Percentiles rank a stretch among this genome's conserved stretches.
phyloP scores from a whole-genome alignment of 2,329 filamentous ascomycete genomes.

The Colletotrichum sidae region DNA sequence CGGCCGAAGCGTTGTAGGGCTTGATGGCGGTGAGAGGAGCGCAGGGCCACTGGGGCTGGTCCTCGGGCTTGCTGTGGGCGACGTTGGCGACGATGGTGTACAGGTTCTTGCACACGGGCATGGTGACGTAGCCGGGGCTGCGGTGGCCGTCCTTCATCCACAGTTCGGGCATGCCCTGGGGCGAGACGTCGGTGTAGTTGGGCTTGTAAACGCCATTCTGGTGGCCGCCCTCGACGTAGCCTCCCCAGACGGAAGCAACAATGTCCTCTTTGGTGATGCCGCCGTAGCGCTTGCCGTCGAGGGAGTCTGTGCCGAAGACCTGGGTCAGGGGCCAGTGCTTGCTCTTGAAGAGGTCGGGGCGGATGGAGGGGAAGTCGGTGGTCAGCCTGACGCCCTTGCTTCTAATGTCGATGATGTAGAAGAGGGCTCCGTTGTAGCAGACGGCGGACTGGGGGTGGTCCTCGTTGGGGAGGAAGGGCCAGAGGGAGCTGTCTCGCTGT shows the following conservation, averaged over 20 bases:
- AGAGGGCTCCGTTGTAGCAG: constrained; percentile 11
- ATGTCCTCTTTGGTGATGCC: neutral
- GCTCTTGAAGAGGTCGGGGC: constrained; percentile 4
- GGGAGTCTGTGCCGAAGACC: neutral
- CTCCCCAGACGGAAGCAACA: neutral
- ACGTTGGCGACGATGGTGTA: constrained; percentile 59
- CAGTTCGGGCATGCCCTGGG: constrained; percentile 50
- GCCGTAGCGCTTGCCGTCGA: constrained; percentile 1
- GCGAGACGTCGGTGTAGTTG: constrained; percentile 43
- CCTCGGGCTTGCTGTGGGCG: constrained; percentile 27
- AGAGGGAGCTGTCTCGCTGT: constrained; percentile 6
- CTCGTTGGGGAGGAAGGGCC: constrained; percentile 6
- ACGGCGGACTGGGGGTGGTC: constrained; percentile 15
- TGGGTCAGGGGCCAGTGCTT: constrained; percentile 2
- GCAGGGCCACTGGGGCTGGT: constrained; percentile 1
- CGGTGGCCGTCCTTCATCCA: constrained; percentile 38
- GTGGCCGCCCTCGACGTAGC: constrained; percentile 4
- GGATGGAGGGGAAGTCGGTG: constrained; percentile 9
- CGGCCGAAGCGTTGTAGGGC: neutral
- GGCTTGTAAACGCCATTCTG: neutral
- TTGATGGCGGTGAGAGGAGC: neutral
- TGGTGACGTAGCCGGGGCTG: constrained; percentile 61
- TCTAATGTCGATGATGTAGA: constrained; percentile 20
- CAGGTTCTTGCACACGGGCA: constrained; percentile 48
- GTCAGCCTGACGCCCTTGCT: constrained; percentile 5